Evolutionary conservation across 148 eudicot species (phyloP), one percentile per base, ranked within the genome.

Genomic region (Talinum fruticosum): DNA sequence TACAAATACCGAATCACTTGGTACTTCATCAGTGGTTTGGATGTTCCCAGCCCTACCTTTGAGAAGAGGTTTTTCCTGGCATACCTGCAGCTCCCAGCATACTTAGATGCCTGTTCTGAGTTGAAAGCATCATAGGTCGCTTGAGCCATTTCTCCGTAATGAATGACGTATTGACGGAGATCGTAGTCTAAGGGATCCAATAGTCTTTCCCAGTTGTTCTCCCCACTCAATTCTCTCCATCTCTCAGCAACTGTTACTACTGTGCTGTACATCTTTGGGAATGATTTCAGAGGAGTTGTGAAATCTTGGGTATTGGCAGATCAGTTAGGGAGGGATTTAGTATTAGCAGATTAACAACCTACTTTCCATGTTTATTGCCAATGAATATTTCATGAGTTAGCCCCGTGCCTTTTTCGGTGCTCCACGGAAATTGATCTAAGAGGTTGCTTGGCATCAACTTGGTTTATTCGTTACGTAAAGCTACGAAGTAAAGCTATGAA

Each of bases 81-180:
- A 24, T 86, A 91, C 12, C 84, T 62, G 73, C 86, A 82, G 66
- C 80, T 79, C 72, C 96, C 96, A 0, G 89, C 87, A n/a, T 87
- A 89, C 44, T 81, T 91, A 0, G 98, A 94, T 13, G 72, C 83
- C 71, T 85, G 82, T 23, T 84, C 87, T 0, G 85, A 59, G 83
- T 82, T 86, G 79, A 91, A 94, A 21, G 87, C 80, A 75, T 95
- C 96, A 72, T 91, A 88, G 38, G 90, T 72, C 8, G 91, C 97
- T 66, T 92, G 98, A 64, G 96, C 89, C 88, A 88, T 81, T 64
- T 95, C 92, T 1, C 98, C 97, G 41, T 95, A 95, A 79, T 89
- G 91, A 53, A 92, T 85, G 26, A 95, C 47, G 84, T 87, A 86
- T 28, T 53, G 75, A 0, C 98, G 91, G 37, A 95, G 97, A 65